These are phyloP conservation scores for Nitzschia sp. DNA, from an alignment of 108 stramenopile genomes.

Conservation along the genomic window DNA sequence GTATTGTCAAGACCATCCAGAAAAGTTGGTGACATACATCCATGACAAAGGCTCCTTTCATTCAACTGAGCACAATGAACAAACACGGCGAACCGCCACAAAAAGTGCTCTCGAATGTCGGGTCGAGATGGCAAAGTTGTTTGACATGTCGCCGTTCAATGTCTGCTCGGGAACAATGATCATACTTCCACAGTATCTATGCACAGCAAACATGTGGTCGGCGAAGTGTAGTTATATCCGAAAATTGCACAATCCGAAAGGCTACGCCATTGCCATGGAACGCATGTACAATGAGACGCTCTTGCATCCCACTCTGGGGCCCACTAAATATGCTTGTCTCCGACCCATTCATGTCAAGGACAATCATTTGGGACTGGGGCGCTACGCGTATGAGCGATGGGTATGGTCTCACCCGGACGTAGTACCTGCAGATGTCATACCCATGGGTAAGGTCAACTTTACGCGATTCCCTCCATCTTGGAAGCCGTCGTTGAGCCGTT, in stretches of 20 bases:
- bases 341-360: conserved; percentile 4
- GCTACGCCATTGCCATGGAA: neutral
- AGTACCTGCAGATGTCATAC: conserved; percentile 10
- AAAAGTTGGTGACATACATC: conserved; percentile 21
- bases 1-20: conserved; percentile 10
- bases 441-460: conserved; percentile 3
- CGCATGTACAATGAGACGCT: conserved; percentile 19
- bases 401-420: conserved; percentile 21
- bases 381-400: conserved; percentile 19
- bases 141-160: conserved; percentile 13
- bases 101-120: conserved; percentile 17
- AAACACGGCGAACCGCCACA: conserved; percentile 9
- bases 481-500: neutral
- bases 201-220: conserved; percentile 24
- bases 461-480: neutral
- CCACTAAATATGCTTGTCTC: neutral
- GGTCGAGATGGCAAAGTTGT: neutral
- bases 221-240: conserved; percentile 17
- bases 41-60: conserved; percentile 33
- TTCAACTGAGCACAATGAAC: conserved; percentile 2
- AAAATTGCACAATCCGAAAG: neutral
- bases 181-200: conserved; percentile 17
- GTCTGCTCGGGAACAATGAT: conserved; percentile 11
- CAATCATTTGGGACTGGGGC: conserved; percentile 19
- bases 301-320: neutral